phyloP scores from a whole-genome alignment of 73 alveolate genomes.

The Breviolum minutum region DNA sequence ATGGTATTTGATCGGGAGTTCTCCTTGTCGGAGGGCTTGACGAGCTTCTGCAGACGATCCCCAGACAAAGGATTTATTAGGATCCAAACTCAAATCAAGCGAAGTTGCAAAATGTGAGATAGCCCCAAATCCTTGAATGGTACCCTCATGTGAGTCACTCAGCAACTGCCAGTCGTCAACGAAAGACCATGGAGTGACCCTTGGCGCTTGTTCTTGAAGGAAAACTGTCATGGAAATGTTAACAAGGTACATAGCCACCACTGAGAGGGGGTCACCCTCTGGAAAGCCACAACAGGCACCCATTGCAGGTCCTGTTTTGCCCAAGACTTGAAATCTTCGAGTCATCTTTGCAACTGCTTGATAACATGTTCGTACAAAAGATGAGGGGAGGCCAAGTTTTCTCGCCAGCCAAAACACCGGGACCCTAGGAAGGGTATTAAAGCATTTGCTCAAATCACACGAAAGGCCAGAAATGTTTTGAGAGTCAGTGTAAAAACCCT shows the following conservation, averaged over 20 bases:
- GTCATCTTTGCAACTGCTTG: background rate
- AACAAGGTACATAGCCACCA: background rate
- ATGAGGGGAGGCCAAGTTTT: background rate
- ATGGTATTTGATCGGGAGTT: too few species aligned
- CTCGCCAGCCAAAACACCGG: background rate
- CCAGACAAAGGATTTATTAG: too few species aligned
- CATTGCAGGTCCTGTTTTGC: background rate
- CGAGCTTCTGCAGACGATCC: too few species aligned
- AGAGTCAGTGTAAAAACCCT: too few species aligned
- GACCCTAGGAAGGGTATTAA: background rate
- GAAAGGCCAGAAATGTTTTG: background rate
- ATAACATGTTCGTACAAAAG: background rate
- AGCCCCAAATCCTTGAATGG: too few species aligned
- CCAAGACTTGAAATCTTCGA: background rate
- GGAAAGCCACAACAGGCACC: background rate
- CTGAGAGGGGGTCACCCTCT: background rate
- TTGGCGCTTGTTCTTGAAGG: too few species aligned
- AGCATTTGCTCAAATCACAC: background rate
- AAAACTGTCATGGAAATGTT: constrained; percentile 1
- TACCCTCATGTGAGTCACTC: too few species aligned
- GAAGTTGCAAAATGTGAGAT: too few species aligned
- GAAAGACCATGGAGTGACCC: too few species aligned
- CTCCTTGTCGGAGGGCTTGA: too few species aligned
- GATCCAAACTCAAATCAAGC: too few species aligned
- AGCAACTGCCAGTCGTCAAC: too few species aligned